Evolutionary conservation across 768 basidiomycete genomes (phyloP), one percentile per base, ranked within the genome.

Genomic region (Infundibulicybe gibba): DNA sequence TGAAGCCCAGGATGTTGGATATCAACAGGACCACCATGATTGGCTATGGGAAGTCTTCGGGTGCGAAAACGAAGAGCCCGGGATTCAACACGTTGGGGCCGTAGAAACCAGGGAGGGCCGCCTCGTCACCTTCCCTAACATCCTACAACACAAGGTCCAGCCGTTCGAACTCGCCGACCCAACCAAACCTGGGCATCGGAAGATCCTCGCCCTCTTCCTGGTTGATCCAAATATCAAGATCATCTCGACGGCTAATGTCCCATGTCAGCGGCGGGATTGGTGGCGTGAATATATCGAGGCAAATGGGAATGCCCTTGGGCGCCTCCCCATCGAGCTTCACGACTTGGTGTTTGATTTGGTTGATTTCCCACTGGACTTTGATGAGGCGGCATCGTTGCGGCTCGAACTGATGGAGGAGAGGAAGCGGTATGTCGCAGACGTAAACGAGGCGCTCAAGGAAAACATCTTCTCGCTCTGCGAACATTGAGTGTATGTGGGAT

Each of bases 171-270:
- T 74, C 16, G 48, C 42, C 2, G 68, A 74, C 51, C 52, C 52
- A 0, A 61, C 61, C 13, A 64, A 64, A 41, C 66, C 65, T 2
- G 74, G 71, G 3, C 59, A 68, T 44, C 58, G 70, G 41, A 75
- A 68, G 52, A 66, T 75, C 16, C 51, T 74, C 12, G 65, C 62
- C 2, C 62, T 75, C 16, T 72, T 71, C 54, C 61, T 74, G 17
- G 62, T 70, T 40, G 68, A 72, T 46, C 63, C 64, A 1, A 52
- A 60, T 40, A 35, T 52, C 30, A 49, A 44, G 30, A 52, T 66
- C 6, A 46, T 60, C 16, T 63, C 62, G 10, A 56, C 64, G 0
- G 50, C 60, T 17, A 49, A 64, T 40, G 55, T 66, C 3, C 61
- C 62, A 0, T 54, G 51, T 17, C 66, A 66, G 48, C 60, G 60